Percentiles rank a stretch among this genome's conserved stretches.
These are phyloP conservation scores for Xylaria grammica DNA, from an alignment of 495 filamentous ascomycete species.

Conservation along the genomic window DNA sequence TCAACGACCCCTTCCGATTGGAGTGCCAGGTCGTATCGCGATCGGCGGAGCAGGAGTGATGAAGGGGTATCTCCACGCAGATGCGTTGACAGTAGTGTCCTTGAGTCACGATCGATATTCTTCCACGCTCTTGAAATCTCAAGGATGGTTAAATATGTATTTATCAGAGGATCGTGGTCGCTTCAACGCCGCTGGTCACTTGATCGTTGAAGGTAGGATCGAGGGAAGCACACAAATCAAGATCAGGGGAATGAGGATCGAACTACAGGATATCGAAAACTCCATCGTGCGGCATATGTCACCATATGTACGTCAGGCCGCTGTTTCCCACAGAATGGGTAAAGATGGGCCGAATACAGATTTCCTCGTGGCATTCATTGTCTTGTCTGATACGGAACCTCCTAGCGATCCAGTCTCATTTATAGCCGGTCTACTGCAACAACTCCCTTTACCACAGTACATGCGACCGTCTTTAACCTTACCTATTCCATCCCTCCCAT, in stretches of 20 bases:
- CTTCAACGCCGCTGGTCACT: neutral
- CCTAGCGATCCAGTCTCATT: too few species aligned
- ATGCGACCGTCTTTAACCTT: constrained; percentile 13
- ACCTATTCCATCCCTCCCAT: constrained; percentile 6
- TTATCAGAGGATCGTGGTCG: neutral
- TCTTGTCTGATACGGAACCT: neutral
- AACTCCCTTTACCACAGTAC: constrained; percentile 20
- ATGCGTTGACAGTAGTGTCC: constrained; percentile 25
- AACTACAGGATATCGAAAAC: neutral
- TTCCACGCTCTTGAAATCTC: constrained; percentile 26
- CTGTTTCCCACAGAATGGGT: neutral
- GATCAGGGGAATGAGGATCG: neutral
- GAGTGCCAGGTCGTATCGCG: constrained; percentile 27
- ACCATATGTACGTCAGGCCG: neutral
- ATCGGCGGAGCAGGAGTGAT: constrained; percentile 31
- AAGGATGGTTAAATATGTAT: too few species aligned
- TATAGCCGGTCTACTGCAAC: neutral
- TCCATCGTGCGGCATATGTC: neutral
- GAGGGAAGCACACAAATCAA: neutral
- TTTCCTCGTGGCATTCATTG: neutral
- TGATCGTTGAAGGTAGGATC: neutral
- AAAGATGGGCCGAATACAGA: too few species aligned
- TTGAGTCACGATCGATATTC: constrained; percentile 36
- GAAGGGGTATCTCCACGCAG: constrained; percentile 29
- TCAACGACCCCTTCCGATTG: constrained; percentile 40